Conservation (phyloP, 1,284 basidiomycete species). For the Fomitiporia mediterranea region DNA sequence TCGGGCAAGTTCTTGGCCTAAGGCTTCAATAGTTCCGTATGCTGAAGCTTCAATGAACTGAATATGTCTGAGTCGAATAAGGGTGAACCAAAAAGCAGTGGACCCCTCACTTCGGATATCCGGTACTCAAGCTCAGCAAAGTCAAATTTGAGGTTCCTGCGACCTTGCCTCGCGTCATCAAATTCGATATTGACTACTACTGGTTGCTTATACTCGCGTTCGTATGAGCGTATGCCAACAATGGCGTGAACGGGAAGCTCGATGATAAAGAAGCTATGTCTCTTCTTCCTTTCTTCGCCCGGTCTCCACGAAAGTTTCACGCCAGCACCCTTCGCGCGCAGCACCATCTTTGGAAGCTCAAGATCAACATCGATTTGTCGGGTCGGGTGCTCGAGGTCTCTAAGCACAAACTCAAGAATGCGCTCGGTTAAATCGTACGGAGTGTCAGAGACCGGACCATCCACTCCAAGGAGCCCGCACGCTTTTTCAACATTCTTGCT, state of each 20-base stretch:
- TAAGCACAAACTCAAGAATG: slow-evolving; percentile 4
- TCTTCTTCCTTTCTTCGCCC: slow-evolving; percentile 22
- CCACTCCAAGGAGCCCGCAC: not conserved
- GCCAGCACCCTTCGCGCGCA: slow-evolving; percentile 47
- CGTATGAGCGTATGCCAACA: slow-evolving; percentile 71
- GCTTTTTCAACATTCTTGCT: slow-evolving; percentile 31
- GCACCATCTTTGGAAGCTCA: slow-evolving; percentile 39
- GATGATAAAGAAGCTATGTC: slow-evolving; percentile 38
- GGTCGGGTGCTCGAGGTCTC: not conserved
- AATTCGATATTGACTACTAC: slow-evolving; percentile 59
- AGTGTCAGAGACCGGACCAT: not conserved
- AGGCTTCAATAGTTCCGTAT: slow-evolving; percentile 15
- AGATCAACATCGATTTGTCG: slow-evolving; percentile 10
- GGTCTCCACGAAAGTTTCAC: slow-evolving; percentile 36
- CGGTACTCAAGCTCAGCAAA: slow-evolving; percentile 9
- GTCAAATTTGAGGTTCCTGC: slow-evolving; percentile 10
- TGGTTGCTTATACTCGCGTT: slow-evolving; percentile 64
- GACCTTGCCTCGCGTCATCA: slow-evolving; percentile 26
- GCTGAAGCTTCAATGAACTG: slow-evolving; percentile 16
- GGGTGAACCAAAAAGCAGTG: not conserved
- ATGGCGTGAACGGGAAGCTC: slow-evolving; percentile 56
- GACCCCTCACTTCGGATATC: slow-evolving; percentile 22
- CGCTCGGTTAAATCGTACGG: slow-evolving; percentile 11
- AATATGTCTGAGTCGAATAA: not conserved
- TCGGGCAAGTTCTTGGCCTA: slow-evolving; percentile 6